Conservation (phyloP, 148 eudicot species). For the Fagopyrum tataricum region DNA sequence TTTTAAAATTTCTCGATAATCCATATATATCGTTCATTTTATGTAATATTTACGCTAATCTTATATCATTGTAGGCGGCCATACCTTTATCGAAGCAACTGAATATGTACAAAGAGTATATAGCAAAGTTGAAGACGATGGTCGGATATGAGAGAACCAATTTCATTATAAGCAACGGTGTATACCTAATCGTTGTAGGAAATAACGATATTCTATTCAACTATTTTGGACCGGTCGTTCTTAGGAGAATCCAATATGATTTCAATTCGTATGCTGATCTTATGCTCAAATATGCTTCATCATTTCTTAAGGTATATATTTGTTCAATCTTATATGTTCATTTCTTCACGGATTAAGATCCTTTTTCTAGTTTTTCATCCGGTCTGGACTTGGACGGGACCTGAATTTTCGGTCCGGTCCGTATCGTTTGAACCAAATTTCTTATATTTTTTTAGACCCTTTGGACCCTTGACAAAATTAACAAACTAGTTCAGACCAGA, state of each 20-base stretch:
- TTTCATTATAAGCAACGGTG: conserved; percentile 3
- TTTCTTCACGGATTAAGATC: not conserved
- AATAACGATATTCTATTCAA: conserved; percentile 3
- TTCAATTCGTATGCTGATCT: not conserved
- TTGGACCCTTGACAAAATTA: not conserved
- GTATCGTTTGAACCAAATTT: not conserved
- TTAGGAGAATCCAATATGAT: conserved; percentile 8
- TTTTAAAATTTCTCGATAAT: too few species aligned
- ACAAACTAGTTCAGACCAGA: too few species aligned
- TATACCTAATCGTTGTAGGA: not conserved
- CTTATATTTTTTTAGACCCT: not conserved
- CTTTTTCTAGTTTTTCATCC: too few species aligned
- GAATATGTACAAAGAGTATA: conserved; percentile 8
- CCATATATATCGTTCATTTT: too few species aligned
- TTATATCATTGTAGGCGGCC: not conserved
- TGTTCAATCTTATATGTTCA: not conserved
- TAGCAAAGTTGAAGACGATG: not conserved
- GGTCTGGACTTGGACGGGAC: too few species aligned
- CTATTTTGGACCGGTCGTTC: not conserved
- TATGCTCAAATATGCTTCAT: conserved; percentile 2
- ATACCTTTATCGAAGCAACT: conserved; percentile 5
- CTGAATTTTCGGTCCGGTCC: too few species aligned
- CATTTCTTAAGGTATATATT: conserved; percentile 1
- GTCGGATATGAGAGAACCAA: not conserved
- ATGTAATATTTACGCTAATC: too few species aligned